Conservation (phyloP, 306 rosid genomes). For the Parietaria judaica region DNA sequence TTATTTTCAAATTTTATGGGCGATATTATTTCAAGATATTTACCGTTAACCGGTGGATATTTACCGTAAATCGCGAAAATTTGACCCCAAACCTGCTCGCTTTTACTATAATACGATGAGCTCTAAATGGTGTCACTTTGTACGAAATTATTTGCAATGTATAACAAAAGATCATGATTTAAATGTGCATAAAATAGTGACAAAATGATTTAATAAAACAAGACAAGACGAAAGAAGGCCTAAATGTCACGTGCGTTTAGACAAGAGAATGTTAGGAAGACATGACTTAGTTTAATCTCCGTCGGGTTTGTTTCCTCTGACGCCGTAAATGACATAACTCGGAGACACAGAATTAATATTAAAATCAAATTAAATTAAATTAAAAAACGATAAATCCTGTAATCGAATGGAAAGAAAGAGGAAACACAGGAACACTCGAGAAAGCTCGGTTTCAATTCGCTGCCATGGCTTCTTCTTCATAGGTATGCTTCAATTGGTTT, state of each 20-base stretch:
- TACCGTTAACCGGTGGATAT: no score
- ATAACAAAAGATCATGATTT: no score
- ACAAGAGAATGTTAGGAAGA: constrained; percentile 11
- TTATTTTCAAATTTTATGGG: no score
- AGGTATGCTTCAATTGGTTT: constrained; percentile 21
- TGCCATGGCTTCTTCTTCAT: not conserved
- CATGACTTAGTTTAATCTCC: constrained; percentile 10
- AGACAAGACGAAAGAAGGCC: constrained; percentile 7
- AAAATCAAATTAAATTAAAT: not conserved
- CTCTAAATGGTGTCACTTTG: no score
- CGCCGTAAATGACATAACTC: constrained; percentile 2
- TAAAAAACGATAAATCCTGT: not conserved
- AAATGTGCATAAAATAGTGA: no score
- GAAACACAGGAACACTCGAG: not conserved
- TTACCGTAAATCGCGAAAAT: no score
- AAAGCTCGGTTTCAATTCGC: constrained; percentile 5
- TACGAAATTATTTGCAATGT: no score
- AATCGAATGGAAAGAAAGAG: not conserved
- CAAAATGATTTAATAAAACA: no score
- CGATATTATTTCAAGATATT: no score
- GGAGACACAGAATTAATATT: not conserved
- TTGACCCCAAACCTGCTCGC: no score
- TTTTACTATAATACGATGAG: no score
- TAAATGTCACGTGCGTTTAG: constrained; percentile 17
- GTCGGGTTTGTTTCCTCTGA: constrained; percentile 14